Conservation (phyloP, 2,329 filamentous ascomycete species). For the Chaetomium strumarium region DNA sequence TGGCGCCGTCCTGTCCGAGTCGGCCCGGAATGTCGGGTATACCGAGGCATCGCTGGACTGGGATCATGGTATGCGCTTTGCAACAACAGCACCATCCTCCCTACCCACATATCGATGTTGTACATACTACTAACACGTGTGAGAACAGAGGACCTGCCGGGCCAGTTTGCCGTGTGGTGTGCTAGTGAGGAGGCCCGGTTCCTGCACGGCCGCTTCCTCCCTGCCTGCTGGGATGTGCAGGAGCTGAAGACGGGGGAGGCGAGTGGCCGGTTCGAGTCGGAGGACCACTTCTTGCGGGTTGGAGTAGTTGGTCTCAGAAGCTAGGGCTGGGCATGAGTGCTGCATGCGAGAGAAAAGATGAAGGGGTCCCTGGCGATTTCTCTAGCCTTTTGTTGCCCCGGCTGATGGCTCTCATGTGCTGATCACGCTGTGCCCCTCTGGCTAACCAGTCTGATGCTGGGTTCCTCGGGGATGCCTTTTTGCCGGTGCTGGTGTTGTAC, state of each 20-base stretch:
- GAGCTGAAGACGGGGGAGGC: conserved; percentile 19
- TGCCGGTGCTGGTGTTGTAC: no score
- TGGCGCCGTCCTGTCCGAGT: conserved; percentile 32
- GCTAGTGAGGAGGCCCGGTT: conserved; percentile 22
- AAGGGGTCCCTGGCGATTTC: no score
- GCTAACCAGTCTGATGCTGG: no score
- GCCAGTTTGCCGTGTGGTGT: conserved; percentile 23
- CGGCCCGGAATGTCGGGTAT: conserved; percentile 21
- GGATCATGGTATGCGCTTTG: conserved; percentile 28
- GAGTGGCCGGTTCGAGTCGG: conserved; percentile 6
- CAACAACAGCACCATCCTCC: no score
- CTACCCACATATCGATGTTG: no score
- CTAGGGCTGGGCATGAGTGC: no score
- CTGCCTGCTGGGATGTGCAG: conserved; percentile 23
- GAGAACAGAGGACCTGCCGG: conserved; percentile 16
- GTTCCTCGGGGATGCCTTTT: no score
- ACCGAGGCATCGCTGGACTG: conserved; percentile 22
- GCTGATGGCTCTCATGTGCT: no score
- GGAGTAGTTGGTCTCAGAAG: not conserved
- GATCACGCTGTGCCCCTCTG: no score
- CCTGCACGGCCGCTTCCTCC: conserved; percentile 22
- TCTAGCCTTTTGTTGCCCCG: no score
- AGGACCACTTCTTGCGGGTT: conserved; percentile 15
- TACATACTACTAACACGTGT: no score
- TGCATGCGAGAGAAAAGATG: no score